A percentile compares a stretch with the other conserved stretches of the same genome.
Conservation (phyloP, 805 yeast genomes). For the Metschnikowia reukaufii region DNA sequence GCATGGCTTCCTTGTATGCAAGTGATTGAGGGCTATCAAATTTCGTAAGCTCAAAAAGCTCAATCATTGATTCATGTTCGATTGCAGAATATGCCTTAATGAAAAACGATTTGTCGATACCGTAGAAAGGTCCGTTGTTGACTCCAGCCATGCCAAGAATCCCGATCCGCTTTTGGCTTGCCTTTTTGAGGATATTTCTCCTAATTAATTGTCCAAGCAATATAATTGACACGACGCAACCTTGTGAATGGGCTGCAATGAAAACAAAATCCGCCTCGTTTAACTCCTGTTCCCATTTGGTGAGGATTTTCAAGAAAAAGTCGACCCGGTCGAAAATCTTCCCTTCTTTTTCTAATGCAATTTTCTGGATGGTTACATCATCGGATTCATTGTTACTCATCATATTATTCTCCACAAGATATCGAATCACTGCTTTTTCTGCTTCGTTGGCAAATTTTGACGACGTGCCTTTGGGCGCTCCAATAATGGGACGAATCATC, state of each 20-base stretch:
- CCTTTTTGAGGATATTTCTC: conserved; percentile 45
- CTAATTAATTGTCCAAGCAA: conserved; percentile 72
- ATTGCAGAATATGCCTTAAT: conserved; percentile 88
- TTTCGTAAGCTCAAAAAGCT: conserved; percentile 84
- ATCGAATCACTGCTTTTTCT: conserved; percentile 67
- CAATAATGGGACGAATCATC: conserved; percentile 80
- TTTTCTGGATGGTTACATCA: conserved; percentile 66
- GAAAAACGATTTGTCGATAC: conserved; percentile 78
- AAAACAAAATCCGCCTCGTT: conserved; percentile 79
- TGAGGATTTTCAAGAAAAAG: conserved; percentile 69
- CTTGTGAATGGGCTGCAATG: conserved; percentile 94
- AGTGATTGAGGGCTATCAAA: conserved; percentile 70
- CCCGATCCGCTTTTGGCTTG: conserved; percentile 53
- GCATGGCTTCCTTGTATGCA: conserved; percentile 65
- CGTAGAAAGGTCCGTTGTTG: conserved; percentile 91
- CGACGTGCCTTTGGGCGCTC: conserved; percentile 97
- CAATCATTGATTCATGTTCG: conserved; percentile 83
- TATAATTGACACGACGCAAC: conserved; percentile 86
- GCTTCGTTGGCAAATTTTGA: conserved; percentile 88
- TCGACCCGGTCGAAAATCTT: conserved; percentile 83
- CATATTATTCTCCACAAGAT: conserved; percentile 48
- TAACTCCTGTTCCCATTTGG: conserved; percentile 62
- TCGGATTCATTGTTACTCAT: conserved; percentile 32
- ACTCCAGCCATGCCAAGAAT: conserved; percentile 94
- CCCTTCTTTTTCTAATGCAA: conserved; percentile 93